phyloP scores from a whole-genome alignment of 176 grass and related monocot species.

The Coix lacrymajobi region DNA sequence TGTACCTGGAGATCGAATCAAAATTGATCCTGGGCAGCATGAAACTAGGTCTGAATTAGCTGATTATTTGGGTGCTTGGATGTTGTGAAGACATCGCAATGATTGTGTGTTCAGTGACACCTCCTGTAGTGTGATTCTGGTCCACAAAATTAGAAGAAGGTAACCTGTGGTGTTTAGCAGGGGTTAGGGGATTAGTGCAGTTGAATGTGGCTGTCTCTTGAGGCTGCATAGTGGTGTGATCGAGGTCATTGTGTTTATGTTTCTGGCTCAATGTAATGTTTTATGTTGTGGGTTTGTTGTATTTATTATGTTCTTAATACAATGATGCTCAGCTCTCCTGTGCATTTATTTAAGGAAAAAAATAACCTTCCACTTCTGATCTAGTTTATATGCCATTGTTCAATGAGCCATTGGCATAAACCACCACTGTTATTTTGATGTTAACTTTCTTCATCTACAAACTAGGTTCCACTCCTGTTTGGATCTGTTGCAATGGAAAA shows the following conservation, averaged over 20 bases:
- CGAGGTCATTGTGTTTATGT: background rate
- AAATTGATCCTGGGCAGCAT: background rate
- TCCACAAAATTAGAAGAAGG: background rate
- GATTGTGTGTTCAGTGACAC: background rate
- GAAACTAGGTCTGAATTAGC: background rate
- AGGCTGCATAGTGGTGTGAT: background rate
- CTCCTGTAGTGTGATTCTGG: background rate
- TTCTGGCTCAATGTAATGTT: background rate
- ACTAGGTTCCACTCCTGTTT: slow-evolving; percentile 85
- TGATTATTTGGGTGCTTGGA: background rate
- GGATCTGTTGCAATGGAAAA: slow-evolving; percentile 70
- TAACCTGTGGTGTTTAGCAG: background rate
- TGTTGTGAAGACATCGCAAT: background rate
- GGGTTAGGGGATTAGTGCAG: too few relatives aligned
- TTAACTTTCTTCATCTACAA: slow-evolving; percentile 3
- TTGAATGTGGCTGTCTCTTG: background rate
- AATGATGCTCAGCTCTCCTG: background rate
- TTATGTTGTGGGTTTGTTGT: background rate
- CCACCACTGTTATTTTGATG: background rate
- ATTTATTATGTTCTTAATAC: background rate
- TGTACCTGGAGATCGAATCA: background rate
- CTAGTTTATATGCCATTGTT: background rate
- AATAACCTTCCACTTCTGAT: background rate
- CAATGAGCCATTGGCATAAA: background rate
- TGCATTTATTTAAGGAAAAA: background rate